Evolutionary conservation across 352 stramenopile species (phyloP), one percentile per base, ranked within the genome.

Genomic region (Pythium folliculosum): DNA sequence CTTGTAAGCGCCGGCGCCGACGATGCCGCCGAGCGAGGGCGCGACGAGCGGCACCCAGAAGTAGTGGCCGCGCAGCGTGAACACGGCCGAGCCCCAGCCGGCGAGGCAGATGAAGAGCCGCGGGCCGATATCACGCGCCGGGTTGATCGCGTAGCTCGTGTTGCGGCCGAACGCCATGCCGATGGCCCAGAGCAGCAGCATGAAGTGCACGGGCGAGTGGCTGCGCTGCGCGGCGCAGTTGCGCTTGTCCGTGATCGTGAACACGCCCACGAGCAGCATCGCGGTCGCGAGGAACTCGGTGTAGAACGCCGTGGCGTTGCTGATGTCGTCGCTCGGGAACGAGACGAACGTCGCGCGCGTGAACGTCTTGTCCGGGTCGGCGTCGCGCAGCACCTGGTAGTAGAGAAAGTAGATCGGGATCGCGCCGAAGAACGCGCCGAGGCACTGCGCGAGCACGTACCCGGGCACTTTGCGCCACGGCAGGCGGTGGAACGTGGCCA

Each of bases 151-250:
- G 40, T 80, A 84, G 50, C 78, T 75, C 7, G 80, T 81, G 65
- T 84, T 85, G 30, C 77, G 65, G 45, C 78, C 80, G 71, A 89
- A 89, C 35, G n/a, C n/a, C n/a, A n/a, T n/a, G n/a, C n/a, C n/a
- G n/a, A n/a, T n/a, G n/a, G n/a, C n/a, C n/a, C n/a, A n/a, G n/a
- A n/a, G n/a, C n/a, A n/a, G n/a, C n/a, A n/a, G n/a, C n/a, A n/a
- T n/a, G n/a, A n/a, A n/a, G n/a, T n/a, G n/a, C n/a, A n/a, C n/a
- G n/a, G n/a, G n/a, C n/a, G n/a, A n/a, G n/a, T n/a, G n/a, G n/a
- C n/a, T n/a, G n/a, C n/a, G n/a, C n/a, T n/a, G n/a, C n/a, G n/a
- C n/a, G n/a, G n/a, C n/a, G n/a, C n/a, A n/a, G n/a, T n/a, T n/a
- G n/a, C n/a, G n/a, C n/a, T n/a, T n/a, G n/a, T n/a, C n/a, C 37